Percentiles rank a stretch among this genome's conserved stretches.
Evolutionary conservation across 176 grass and related monocot species (phyloP).

Genomic region (Cymbopogon citratus): DNA sequence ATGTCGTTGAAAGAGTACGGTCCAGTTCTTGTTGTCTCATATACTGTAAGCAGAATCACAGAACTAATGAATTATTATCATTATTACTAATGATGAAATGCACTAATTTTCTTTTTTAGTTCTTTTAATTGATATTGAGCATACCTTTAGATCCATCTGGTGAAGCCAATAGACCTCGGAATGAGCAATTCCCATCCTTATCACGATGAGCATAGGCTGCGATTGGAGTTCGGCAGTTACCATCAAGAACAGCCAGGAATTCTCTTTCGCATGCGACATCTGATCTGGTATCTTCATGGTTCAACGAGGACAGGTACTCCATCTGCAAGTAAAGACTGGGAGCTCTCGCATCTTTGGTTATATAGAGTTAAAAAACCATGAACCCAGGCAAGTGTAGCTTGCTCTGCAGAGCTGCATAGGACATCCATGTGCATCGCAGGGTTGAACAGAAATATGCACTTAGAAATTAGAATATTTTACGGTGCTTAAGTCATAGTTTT

Average conservation of each 20-base stretch:
- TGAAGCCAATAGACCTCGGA: no score
- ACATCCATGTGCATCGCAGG: neutral
- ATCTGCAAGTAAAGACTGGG: conserved; percentile 32
- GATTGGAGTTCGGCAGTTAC: conserved; percentile 22
- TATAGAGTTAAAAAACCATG: neutral
- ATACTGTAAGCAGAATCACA: conserved; percentile 37
- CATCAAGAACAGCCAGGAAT: conserved; percentile 77
- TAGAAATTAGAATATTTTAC: neutral
- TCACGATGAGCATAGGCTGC: no score
- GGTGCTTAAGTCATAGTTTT: neutral
- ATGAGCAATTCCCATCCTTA: no score
- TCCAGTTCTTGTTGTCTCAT: conserved; percentile 77
- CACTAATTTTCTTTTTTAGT: no score
- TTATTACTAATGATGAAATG: no score
- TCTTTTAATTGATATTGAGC: no score
- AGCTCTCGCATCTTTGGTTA: neutral
- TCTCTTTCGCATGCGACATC: conserved; percentile 89
- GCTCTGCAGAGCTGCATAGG: neutral
- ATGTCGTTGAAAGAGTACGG: conserved; percentile 60
- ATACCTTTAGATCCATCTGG: no score
- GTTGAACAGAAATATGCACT: neutral
- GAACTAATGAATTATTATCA: neutral
- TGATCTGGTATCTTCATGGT: conserved; percentile 94
- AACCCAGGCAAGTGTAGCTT: neutral
- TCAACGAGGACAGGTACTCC: conserved; percentile 73